These are phyloP conservation scores for Neurospora sublineolata DNA, from an alignment of 495 filamentous ascomycete genomes.

Conservation along the genomic window DNA sequence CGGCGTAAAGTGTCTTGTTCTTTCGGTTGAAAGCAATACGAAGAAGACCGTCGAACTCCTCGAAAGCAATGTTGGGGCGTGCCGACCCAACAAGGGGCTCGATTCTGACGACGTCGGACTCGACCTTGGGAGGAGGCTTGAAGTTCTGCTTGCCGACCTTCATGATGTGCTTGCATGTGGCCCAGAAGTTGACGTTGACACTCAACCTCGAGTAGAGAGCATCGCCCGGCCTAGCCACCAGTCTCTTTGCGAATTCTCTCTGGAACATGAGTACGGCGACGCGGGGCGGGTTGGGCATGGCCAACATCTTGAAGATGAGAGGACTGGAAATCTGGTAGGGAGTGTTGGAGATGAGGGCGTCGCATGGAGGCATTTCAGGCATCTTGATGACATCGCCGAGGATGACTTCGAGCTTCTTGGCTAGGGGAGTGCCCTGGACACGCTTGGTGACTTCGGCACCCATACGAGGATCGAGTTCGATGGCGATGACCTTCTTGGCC, in stretches of 20 bases:
- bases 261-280: slow-evolving; percentile 69
- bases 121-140: slow-evolving; percentile 83
- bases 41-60: slow-evolving; percentile 84
- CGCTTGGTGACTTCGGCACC: slow-evolving; percentile 92
- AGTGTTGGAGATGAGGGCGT: slow-evolving; percentile 89
- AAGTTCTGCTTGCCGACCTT: slow-evolving; percentile 93
- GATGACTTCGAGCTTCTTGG: slow-evolving; percentile 70
- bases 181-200: slow-evolving; percentile 93
- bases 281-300: slow-evolving; percentile 57
- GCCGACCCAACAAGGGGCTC: slow-evolving; percentile 42
- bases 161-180: slow-evolving; percentile 73
- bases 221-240: slow-evolving; percentile 38
- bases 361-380: slow-evolving; percentile 68
- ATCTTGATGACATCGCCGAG: slow-evolving; percentile 88
- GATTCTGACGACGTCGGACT: slow-evolving; percentile 46
- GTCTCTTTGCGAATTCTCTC: slow-evolving; percentile 24
- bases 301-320: slow-evolving; percentile 82
- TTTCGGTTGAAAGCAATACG: slow-evolving; percentile 63
- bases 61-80: slow-evolving; percentile 74
- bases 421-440: slow-evolving; percentile 72
- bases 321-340: slow-evolving; percentile 90
- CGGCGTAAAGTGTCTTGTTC: slow-evolving; percentile 59
- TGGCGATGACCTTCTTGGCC: slow-evolving; percentile 72
- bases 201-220: slow-evolving; percentile 75
- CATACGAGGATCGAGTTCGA: slow-evolving; percentile 94